Evolutionary conservation across 345 rosid genomes (phyloP), one percentile per base, ranked within the genome.

Genomic region (Cardamine chenopodiifolia): DNA sequence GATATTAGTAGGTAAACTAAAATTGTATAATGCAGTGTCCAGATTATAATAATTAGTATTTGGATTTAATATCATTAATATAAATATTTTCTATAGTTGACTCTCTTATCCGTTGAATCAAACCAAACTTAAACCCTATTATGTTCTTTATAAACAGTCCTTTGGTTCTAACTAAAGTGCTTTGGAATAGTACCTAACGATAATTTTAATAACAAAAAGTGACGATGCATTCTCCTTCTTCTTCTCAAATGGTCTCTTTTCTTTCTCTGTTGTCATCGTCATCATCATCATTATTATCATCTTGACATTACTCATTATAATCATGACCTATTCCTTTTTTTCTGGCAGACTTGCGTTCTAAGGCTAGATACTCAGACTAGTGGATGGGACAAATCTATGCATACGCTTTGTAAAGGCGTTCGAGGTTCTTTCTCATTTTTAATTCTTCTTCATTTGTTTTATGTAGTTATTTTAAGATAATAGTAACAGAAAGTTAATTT

Each of bases 341-440:
- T 39, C 1, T 63, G 53, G 77, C 70, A 73, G 63, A 61, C 70
- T 37, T 72, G 70, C 35, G 63, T 73, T 52, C 55, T 73, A 50
- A 39, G 70, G 52, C 44, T 73, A 14, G 56, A 73, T 37, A 53
- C 77, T 25, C 70, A 73, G 13, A 63, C 61, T 52, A 26, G 34
- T 62, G 70, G 77, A 40, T 73, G 77, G 70, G 70, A 63, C 70
- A 73, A 73, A 42, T 73, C 77, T 20, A 52, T 63, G 45, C 61
- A 61, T 62, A 62, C 62, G 70, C 32, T 62, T 53, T 62, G 62
- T 18, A 52, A 62, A 13, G 76, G 70, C 42, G 55, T 62, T 42
- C 52, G 31, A 53, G 77, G 70, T 72, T 44, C 42, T 60, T 59
- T 55, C 40, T 42, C 13, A 2, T 37, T 25, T 28, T 53, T 23